Evolutionary conservation across 164 flowering plant genomes (phyloP).

Genomic region (Vitis riparia): DNA sequence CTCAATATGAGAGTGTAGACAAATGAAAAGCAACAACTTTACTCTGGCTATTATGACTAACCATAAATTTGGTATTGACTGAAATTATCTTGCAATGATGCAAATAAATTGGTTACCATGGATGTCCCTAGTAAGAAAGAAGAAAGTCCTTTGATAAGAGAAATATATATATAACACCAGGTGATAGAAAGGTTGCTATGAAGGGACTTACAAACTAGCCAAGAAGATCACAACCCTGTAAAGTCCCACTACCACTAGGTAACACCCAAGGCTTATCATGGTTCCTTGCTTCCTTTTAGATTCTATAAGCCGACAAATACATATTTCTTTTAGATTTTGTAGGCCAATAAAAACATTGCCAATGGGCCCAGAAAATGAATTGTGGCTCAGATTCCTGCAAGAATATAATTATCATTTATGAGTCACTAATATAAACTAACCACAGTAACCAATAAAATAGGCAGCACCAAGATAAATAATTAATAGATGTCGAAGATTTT

Average conservation of each 20-base stretch:
- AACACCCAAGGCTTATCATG: no score
- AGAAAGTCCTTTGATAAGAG: neutral
- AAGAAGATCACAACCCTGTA: constrained; percentile 62
- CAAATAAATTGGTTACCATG: constrained; percentile 78
- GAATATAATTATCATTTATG: constrained; percentile 1
- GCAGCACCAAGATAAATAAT: constrained; percentile 21
- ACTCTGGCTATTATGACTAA: constrained; percentile 15
- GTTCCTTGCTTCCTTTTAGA: no score
- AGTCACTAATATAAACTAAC: neutral
- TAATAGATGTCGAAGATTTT: constrained; percentile 62
- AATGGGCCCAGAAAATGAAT: constrained; percentile 63
- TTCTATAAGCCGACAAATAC: neutral
- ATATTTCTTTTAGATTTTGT: constrained; percentile 59
- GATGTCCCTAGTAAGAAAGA: constrained; percentile 56
- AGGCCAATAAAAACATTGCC: constrained; percentile 69
- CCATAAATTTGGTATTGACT: constrained; percentile 62
- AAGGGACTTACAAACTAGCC: constrained; percentile 60
- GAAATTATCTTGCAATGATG: constrained; percentile 61
- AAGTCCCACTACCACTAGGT: constrained; percentile 16
- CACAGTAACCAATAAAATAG: neutral
- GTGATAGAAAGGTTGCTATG: neutral
- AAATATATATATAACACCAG: neutral
- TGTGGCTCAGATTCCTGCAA: constrained; percentile 78
- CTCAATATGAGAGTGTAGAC: neutral
- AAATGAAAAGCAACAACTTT: neutral